phyloP scores from a whole-genome alignment of 2,329 filamentous ascomycete genomes.

The Nemania sp. region DNA sequence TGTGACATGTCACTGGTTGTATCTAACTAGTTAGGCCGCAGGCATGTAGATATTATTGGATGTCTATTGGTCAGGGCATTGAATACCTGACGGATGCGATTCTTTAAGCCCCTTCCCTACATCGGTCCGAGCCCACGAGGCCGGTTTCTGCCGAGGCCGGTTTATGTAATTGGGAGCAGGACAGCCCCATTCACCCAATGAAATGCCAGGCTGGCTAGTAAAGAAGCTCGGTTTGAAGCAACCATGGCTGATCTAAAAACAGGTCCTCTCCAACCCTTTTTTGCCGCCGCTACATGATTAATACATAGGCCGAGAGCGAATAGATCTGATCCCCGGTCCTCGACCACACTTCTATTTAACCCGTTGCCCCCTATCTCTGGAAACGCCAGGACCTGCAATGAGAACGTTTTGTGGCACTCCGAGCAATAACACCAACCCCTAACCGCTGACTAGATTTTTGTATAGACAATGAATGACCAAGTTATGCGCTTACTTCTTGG shows the following conservation, averaged over 20 bases:
- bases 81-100: slow-evolving; percentile 2
- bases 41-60: slow-evolving; percentile 13
- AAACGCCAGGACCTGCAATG: slow-evolving; percentile 19
- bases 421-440: slow-evolving; percentile 9
- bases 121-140: slow-evolving; percentile 5
- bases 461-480: slow-evolving; percentile 6
- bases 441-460: slow-evolving; percentile 10
- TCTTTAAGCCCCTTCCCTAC: slow-evolving; percentile 1
- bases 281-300: slow-evolving; percentile 20
- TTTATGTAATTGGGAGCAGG: not conserved
- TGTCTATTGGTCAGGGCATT: slow-evolving; percentile 5
- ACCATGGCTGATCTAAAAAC: slow-evolving; percentile 1
- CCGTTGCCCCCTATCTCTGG: slow-evolving; percentile 15
- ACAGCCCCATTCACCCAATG: slow-evolving; percentile 9
- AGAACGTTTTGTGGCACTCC: slow-evolving; percentile 11
- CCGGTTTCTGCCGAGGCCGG: not conserved
- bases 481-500: slow-evolving; percentile 42
- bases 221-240: slow-evolving; percentile 1
- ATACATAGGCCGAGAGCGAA: slow-evolving; percentile 4
- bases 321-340: slow-evolving; percentile 5
- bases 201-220: slow-evolving; percentile 3
- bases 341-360: slow-evolving; percentile 19
- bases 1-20: not conserved
- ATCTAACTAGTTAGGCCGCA: not conserved
- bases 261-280: slow-evolving; percentile 1